These are phyloP conservation scores for Linum usitatissimum DNA, from an alignment of 345 rosid species.

Conservation along the genomic window DNA sequence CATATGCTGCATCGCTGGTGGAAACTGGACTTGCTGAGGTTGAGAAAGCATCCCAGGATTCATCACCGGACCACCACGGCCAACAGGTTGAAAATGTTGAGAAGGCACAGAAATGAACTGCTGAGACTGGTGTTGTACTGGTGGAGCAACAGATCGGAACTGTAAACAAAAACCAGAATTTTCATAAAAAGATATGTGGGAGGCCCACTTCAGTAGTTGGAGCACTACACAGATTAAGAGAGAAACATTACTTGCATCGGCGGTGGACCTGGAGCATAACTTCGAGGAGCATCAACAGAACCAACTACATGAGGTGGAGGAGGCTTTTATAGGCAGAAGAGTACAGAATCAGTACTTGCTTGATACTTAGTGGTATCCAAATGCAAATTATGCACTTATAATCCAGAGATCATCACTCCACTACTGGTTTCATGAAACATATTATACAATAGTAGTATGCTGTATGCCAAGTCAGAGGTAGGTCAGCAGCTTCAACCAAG, in stretches of 20 bases:
- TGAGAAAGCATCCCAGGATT: constrained; percentile 61
- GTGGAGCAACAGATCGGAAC: constrained; percentile 57
- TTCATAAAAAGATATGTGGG: constrained; percentile 6
- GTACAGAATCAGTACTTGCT: constrained; percentile 11
- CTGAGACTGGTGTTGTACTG: constrained; percentile 36
- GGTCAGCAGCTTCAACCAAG: not conserved
- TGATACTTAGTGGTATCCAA: not conserved
- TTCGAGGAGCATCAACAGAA: constrained; percentile 52
- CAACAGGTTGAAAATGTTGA: constrained; percentile 62
- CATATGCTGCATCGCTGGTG: constrained; percentile 51
- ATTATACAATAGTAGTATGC: not conserved
- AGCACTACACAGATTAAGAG: constrained; percentile 2
- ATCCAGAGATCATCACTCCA: not conserved
- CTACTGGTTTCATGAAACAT: not conserved
- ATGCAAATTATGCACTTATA: not conserved
- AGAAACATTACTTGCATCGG: constrained; percentile 50
- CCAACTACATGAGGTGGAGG: constrained; percentile 43
- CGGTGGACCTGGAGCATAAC: constrained; percentile 52
- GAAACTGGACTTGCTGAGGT: constrained; percentile 50
- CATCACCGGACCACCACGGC: constrained; percentile 44
- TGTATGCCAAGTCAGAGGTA: not conserved
- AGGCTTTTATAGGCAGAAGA: constrained; percentile 30
- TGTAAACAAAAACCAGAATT: constrained; percentile 22
- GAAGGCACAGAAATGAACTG: constrained; percentile 54
- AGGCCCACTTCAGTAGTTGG: constrained; percentile 3